phyloP scores from a whole-genome alignment of 352 stramenopile species.

The Elongisporangium prolatum region DNA sequence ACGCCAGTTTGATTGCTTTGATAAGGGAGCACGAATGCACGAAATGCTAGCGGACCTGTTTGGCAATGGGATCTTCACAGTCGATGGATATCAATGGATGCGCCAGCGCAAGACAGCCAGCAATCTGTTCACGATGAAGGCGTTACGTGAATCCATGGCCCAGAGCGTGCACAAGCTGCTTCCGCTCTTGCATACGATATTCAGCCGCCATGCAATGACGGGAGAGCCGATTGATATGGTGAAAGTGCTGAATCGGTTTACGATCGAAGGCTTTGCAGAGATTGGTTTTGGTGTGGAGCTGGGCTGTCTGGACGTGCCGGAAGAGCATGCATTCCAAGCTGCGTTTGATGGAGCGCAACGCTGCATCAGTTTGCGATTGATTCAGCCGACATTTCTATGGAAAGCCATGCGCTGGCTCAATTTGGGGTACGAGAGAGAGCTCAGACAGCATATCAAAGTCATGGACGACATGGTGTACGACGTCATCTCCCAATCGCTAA shows the following conservation, averaged over 20 bases:
- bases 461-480: slow-evolving; percentile 28
- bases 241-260: neutral
- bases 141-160: slow-evolving; percentile 25
- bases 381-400: slow-evolving; percentile 34
- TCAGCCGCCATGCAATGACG: neutral
- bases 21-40: slow-evolving; percentile 43
- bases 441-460: slow-evolving; percentile 22
- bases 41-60: slow-evolving; percentile 53
- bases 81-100: slow-evolving; percentile 30
- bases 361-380: slow-evolving; percentile 25
- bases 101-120: slow-evolving; percentile 32
- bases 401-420: slow-evolving; percentile 30
- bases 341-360: slow-evolving; percentile 35
- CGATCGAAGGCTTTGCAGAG: neutral
- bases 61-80: slow-evolving; percentile 59
- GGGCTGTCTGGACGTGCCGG: slow-evolving; percentile 6
- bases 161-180: slow-evolving; percentile 14
- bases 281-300: neutral
- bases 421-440: slow-evolving; percentile 22
- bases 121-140: slow-evolving; percentile 23
- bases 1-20: slow-evolving; percentile 49
- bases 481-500: slow-evolving; percentile 28
- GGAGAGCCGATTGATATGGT: neutral
- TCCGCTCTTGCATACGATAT: neutral
- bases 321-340: slow-evolving; percentile 15